A percentile compares a stretch with the other conserved stretches of the same genome.
Conservation (phyloP, 2,329 filamentous ascomycete genomes). For the Tolypocladium sp. region DNA sequence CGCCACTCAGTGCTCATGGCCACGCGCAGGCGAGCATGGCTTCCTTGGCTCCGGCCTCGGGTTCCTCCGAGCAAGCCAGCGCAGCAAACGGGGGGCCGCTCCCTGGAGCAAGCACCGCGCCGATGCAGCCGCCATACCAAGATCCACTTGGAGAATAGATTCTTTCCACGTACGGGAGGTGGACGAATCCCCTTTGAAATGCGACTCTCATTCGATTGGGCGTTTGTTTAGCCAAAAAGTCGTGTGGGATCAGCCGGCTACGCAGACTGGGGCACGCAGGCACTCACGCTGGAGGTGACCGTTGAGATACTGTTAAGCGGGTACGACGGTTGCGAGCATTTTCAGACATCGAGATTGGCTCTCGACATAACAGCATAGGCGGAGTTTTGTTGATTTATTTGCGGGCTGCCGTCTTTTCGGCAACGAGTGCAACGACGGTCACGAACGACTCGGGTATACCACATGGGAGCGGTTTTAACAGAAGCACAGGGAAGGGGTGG, state of each 20-base stretch:
- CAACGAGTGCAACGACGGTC: not conserved
- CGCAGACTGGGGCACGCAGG: not conserved
- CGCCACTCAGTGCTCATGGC: conserved; percentile 10
- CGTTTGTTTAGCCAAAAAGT: not conserved
- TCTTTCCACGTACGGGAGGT: not conserved
- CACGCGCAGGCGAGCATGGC: conserved; percentile 21
- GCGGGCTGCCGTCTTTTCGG: not conserved
- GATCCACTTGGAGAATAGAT: conserved; percentile 1
- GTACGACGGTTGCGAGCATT: not conserved
- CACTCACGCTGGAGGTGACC: not conserved
- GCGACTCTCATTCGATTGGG: not conserved
- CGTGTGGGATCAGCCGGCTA: not conserved
- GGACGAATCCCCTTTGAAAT: not conserved
- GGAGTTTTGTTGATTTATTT: conserved; percentile 5
- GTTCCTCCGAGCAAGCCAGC: conserved; percentile 11
- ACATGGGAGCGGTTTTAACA: not conserved
- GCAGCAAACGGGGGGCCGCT: conserved; percentile 13
- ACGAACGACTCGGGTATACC: conserved; percentile 5
- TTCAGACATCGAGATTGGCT: not conserved
- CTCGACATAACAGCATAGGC: conserved; percentile 1
- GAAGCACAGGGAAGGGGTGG: not conserved
- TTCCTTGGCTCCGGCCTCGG: conserved; percentile 12
- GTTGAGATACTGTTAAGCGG: not conserved
- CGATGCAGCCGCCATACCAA: conserved; percentile 18
- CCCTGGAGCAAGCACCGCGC: conserved; percentile 26